These are phyloP conservation scores for Claviceps sp. DNA, from an alignment of 2,329 filamentous ascomycete species.

Conservation along the genomic window DNA sequence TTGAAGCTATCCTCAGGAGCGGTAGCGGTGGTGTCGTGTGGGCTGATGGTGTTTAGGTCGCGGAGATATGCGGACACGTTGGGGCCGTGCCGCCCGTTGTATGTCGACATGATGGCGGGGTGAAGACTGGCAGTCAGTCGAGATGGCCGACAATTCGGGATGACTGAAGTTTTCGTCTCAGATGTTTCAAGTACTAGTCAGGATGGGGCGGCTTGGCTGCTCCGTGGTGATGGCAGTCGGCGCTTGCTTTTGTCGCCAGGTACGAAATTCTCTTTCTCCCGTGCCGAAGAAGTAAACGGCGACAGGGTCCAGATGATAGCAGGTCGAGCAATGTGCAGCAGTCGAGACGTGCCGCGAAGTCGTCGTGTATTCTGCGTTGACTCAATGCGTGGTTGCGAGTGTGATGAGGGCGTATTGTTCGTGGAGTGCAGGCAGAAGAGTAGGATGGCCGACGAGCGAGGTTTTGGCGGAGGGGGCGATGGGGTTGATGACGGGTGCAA, in stretches of 20 bases:
- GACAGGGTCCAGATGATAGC: too few relatives aligned
- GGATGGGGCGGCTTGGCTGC: not conserved
- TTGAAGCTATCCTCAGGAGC: constrained; percentile 44
- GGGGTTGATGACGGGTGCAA: constrained; percentile 2
- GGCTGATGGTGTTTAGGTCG: constrained; percentile 64
- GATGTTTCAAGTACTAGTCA: too few relatives aligned
- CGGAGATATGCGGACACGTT: constrained; percentile 87
- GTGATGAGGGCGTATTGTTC: not conserved
- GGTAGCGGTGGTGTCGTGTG: constrained; percentile 35
- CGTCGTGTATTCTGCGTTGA: not conserved
- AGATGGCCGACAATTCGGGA: not conserved
- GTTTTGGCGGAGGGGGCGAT: not conserved
- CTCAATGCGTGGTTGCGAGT: not conserved
- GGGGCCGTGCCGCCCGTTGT: constrained; percentile 62
- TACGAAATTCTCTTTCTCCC: too few relatives aligned
- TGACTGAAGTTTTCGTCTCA: too few relatives aligned
- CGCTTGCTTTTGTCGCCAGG: too few relatives aligned
- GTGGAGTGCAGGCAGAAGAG: not conserved
- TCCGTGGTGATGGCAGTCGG: not conserved
- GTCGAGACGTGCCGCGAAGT: not conserved
- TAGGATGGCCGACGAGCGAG: not conserved
- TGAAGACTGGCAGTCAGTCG: not conserved
- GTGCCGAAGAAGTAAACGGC: too few relatives aligned
- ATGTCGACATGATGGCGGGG: constrained; percentile 48
- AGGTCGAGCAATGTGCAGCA: not conserved